These are phyloP conservation scores for Dactylellina drechsleri DNA, from an alignment of 2,329 filamentous ascomycete species.

Conservation along the genomic window DNA sequence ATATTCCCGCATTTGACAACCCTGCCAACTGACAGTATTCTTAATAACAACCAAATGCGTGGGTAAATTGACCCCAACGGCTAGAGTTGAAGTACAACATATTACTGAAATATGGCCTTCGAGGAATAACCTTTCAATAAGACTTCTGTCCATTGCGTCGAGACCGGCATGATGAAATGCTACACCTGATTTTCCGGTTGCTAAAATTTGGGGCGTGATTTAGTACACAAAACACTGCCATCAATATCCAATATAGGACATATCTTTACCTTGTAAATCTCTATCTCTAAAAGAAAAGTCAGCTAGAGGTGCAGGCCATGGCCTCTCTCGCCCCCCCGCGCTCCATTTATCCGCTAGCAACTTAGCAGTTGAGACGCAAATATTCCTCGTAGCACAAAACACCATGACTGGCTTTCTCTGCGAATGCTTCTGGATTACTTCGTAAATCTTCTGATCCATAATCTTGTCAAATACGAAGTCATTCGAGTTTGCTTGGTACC, in stretches of 20 bases:
- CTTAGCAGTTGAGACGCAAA: slow-evolving; percentile 74
- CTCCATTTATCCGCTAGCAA: slow-evolving; percentile 74
- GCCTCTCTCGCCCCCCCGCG: slow-evolving; percentile 66
- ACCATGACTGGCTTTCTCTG: slow-evolving; percentile 80
- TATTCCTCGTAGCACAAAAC: slow-evolving; percentile 81
- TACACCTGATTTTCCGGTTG: slow-evolving; percentile 69
- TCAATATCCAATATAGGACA: not conserved
- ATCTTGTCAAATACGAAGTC: slow-evolving; percentile 80
- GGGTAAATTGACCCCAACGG: slow-evolving; percentile 83
- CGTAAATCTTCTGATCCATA: slow-evolving; percentile 72
- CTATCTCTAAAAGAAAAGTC: slow-evolving; percentile 68
- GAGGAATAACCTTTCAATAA: slow-evolving; percentile 75
- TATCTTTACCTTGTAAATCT: slow-evolving; percentile 69
- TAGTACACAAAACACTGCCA: not conserved
- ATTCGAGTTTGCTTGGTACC: slow-evolving; percentile 72
- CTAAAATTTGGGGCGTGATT: slow-evolving; percentile 28
- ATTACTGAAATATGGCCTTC: slow-evolving; percentile 79
- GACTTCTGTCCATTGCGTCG: slow-evolving; percentile 70
- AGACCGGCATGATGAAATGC: slow-evolving; percentile 86
- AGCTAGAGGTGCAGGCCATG: slow-evolving; percentile 72
- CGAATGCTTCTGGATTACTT: slow-evolving; percentile 73
- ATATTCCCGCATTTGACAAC: slow-evolving; percentile 73
- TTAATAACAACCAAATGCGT: slow-evolving; percentile 86
- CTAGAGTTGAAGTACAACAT: slow-evolving; percentile 86
- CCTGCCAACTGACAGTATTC: slow-evolving; percentile 75